Percentiles rank a stretch among this genome's conserved stretches.
These are phyloP conservation scores for Annulohypoxylon maeteangense DNA, from an alignment of 495 filamentous ascomycete species.

Conservation along the genomic window DNA sequence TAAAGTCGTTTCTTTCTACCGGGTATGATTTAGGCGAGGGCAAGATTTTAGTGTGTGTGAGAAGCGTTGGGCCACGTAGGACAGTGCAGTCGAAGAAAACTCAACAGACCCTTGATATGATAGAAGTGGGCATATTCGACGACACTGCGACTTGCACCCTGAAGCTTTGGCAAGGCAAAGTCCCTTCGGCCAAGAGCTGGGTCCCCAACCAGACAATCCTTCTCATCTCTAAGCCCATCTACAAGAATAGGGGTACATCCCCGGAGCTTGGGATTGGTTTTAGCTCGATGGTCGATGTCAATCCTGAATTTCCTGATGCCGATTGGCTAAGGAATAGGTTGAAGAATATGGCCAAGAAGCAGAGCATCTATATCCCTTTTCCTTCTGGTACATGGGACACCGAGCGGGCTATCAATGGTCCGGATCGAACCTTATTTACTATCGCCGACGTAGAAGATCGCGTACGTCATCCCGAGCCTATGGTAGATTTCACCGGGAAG, in stretches of 20 bases:
- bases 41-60: constrained; percentile 66
- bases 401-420: constrained; percentile 55
- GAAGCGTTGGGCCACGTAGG: constrained; percentile 64
- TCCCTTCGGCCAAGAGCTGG: constrained; percentile 62
- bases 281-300: constrained; percentile 65
- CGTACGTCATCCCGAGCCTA: constrained; percentile 50
- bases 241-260: constrained; percentile 45
- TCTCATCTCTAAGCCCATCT: constrained; percentile 64
- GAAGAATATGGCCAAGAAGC: constrained; percentile 60
- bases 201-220: constrained; percentile 64
- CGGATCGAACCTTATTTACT: constrained; percentile 63
- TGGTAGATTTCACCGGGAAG: constrained; percentile 65
- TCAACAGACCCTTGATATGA: constrained; percentile 51
- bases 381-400: constrained; percentile 64
- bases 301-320: constrained; percentile 67
- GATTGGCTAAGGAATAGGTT: constrained; percentile 66
- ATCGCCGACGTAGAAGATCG: constrained; percentile 71
- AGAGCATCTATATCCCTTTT: constrained; percentile 64
- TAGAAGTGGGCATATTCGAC: constrained; percentile 68
- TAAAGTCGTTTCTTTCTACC: constrained; percentile 63
- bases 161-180: constrained; percentile 64
- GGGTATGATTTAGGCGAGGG: constrained; percentile 61
- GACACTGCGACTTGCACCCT: constrained; percentile 65
- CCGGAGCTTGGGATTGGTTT: constrained; percentile 56
- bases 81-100: constrained; percentile 61